phyloP scores from a whole-genome alignment of 805 yeast genomes.

The Candida michaelii region DNA sequence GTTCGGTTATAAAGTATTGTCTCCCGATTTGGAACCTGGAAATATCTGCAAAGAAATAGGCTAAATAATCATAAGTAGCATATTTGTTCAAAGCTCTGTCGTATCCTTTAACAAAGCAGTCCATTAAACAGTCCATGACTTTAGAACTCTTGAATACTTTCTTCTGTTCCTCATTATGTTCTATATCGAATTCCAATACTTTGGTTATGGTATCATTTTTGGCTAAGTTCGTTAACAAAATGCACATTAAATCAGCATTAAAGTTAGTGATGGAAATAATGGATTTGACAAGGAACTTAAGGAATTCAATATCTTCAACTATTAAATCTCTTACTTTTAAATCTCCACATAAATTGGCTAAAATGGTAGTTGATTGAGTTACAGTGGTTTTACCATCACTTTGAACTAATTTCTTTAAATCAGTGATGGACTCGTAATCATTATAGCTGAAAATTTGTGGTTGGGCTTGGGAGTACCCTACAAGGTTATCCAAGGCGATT shows the following conservation, averaged over 20 bases:
- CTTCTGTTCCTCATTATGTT: conserved; percentile 38
- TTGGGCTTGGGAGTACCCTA: conserved; percentile 76
- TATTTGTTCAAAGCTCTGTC: conserved; percentile 68
- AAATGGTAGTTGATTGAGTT: conserved; percentile 69
- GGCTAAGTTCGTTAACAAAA: conserved; percentile 81
- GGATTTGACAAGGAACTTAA: conserved; percentile 46
- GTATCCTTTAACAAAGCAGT: conserved; percentile 82
- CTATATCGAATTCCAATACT: conserved; percentile 42
- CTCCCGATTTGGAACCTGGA: conserved; percentile 78
- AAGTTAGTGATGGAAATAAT: conserved; percentile 57
- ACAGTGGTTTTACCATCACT: conserved; percentile 55
- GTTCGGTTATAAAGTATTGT: conserved; percentile 70
- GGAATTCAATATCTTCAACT: conserved; percentile 61
- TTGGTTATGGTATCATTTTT: conserved; percentile 65
- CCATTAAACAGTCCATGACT: conserved; percentile 80
- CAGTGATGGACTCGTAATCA: conserved; percentile 67
- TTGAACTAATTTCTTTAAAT: conserved; percentile 60
- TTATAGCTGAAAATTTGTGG: conserved; percentile 67
- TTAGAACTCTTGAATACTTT: conserved; percentile 52
- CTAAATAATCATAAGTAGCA: conserved; percentile 78
- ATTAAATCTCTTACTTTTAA: conserved; percentile 59
- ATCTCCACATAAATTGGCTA: conserved; percentile 82
- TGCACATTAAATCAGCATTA: conserved; percentile 79
- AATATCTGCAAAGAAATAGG: conserved; percentile 87
- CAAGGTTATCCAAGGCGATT: conserved; percentile 80